A percentile compares a stretch with the other conserved stretches of the same genome.
Evolutionary conservation across 768 basidiomycete species (phyloP).

Genomic region (Mrakia frigida): DNA sequence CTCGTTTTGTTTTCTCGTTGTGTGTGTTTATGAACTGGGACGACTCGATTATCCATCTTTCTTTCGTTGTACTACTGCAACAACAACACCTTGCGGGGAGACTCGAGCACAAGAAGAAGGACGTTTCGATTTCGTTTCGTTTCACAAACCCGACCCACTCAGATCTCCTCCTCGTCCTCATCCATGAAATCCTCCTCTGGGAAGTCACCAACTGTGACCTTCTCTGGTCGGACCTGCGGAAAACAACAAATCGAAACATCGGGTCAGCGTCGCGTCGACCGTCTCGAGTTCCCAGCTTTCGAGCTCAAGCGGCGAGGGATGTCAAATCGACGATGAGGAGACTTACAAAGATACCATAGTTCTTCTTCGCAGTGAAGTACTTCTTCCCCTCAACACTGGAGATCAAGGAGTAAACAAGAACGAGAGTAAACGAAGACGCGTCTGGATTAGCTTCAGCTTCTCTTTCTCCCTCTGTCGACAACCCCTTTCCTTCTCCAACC

Average conservation of each 20-base stretch:
- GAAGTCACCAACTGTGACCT: conserved; percentile 75
- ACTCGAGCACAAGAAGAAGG: background rate
- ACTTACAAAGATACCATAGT: conserved; percentile 75
- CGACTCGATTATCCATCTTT: too few species aligned
- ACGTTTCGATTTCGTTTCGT: background rate
- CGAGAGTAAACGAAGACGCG: background rate
- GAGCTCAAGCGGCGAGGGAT: background rate
- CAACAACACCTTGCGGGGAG: too few species aligned
- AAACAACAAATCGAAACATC: background rate
- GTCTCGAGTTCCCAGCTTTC: too few species aligned
- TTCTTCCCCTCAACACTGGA: conserved; percentile 72
- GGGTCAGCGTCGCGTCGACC: too few species aligned
- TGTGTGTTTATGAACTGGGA: too few species aligned
- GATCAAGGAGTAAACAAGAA: background rate
- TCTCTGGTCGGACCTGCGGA: conserved; percentile 55
- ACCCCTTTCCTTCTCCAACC: background rate
- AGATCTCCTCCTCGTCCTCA: conserved; percentile 58
- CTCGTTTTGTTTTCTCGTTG: background rate
- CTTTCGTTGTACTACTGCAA: too few species aligned
- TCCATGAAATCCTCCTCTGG: conserved; percentile 71
- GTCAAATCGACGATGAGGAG: background rate
- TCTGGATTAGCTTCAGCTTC: background rate
- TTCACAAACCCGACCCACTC: background rate
- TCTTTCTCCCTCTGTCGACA: background rate
- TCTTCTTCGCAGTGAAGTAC: conserved; percentile 76